Percentiles rank a stretch among this genome's conserved stretches.
phyloP scores from a whole-genome alignment of 2,329 filamentous ascomycete species.

The Xylaria hypoxylon region DNA sequence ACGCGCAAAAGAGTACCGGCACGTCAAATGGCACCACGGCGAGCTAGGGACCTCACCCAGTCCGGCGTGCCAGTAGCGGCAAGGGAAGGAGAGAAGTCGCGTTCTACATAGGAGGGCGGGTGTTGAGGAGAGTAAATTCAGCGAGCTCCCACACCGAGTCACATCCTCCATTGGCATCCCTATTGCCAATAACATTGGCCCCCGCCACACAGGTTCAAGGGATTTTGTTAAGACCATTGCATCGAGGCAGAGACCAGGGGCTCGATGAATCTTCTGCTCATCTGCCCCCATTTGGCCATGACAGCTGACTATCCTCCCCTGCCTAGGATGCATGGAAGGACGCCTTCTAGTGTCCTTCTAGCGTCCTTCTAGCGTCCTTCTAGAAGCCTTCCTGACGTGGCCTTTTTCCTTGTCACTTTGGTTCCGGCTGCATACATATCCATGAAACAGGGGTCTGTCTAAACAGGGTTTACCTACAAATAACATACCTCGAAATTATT shows the following conservation, averaged over 20 bases:
- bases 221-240: background rate
- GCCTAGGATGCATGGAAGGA: conserved; percentile 38
- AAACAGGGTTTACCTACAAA: background rate
- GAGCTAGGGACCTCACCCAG: conserved; percentile 20
- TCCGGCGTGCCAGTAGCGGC: background rate
- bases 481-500: background rate
- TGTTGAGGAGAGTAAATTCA: conserved; percentile 7
- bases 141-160: background rate
- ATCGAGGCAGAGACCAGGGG: background rate
- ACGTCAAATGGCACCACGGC: conserved; percentile 18
- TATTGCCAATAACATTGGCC: background rate
- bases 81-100: conserved; percentile 2
- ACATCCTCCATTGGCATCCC: background rate
- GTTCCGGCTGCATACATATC: background rate
- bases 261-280: background rate
- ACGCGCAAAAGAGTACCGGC: conserved; percentile 11
- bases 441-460: background rate
- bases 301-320: conserved; percentile 20
- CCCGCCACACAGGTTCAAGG: background rate
- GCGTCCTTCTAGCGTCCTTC: conserved; percentile 45
- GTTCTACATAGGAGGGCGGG: conserved; percentile 9
- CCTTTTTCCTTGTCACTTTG: background rate
- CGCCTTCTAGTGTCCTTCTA: conserved; percentile 39
- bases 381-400: conserved; percentile 40
- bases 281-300: conserved; percentile 12